Evolutionary conservation across 352 stramenopile genomes (phyloP).

Genomic region (Phytopythium mirpurense): DNA sequence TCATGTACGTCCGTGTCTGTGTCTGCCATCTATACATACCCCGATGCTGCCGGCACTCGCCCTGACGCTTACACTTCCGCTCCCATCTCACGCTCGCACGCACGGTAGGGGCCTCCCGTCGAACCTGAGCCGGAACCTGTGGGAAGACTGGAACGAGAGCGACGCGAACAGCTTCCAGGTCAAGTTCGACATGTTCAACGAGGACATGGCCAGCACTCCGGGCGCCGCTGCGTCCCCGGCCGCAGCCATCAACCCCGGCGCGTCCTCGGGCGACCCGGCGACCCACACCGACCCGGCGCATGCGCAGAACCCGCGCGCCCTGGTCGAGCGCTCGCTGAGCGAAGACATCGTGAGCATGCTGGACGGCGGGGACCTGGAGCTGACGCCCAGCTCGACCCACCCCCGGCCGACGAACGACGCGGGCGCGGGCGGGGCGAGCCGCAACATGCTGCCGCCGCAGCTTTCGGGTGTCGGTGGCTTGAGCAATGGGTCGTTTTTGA

Average conservation of each 20-base stretch:
- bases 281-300: conserved; percentile 13
- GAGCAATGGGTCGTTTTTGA: conserved; percentile 12
- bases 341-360: conserved; percentile 79
- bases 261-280: conserved; percentile 5
- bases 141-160: conserved; percentile 86
- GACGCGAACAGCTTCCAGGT: conserved; percentile 56
- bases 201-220: conserved; percentile 25
- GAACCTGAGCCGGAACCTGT: conserved; percentile 81
- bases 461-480: background rate
- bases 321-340: conserved; percentile 56
- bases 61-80: too few species aligned
- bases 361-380: conserved; percentile 34
- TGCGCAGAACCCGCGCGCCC: conserved; percentile 22
- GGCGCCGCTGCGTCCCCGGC: conserved; percentile 21
- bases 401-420: background rate
- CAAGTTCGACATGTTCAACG: conserved; percentile 70
- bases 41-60: background rate
- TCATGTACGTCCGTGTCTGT: conserved; percentile 39
- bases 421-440: background rate
- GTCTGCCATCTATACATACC: too few species aligned
- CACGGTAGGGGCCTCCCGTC: conserved; percentile 58
- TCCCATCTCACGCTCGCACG: background rate
- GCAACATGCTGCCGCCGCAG: background rate
- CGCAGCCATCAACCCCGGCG: conserved; percentile 12
- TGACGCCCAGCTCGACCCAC: conserved; percentile 6